Evolutionary conservation across 2,329 filamentous ascomycete genomes (phyloP).

Genomic region (Arthrobotrys megalospora): DNA sequence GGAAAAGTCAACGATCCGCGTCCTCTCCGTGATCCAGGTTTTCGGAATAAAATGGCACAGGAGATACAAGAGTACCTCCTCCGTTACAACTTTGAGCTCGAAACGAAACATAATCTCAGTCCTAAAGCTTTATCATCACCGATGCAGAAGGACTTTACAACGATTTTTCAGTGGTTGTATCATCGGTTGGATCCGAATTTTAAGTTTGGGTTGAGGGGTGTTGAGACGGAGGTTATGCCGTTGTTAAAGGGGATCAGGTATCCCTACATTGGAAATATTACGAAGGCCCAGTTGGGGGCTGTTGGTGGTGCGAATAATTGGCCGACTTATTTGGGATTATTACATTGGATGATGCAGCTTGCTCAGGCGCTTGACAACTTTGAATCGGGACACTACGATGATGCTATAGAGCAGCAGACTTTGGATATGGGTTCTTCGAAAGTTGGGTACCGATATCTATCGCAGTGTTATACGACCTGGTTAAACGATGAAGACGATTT

Average conservation of each 20-base stretch:
- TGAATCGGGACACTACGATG: conserved; percentile 82
- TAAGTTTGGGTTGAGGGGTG: conserved; percentile 86
- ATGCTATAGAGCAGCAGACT: conserved; percentile 84
- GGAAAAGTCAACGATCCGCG: conserved; percentile 78
- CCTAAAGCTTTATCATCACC: conserved; percentile 93
- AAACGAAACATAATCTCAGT: conserved; percentile 94
- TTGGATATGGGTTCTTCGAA: conserved; percentile 90
- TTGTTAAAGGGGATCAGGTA: conserved; percentile 94
- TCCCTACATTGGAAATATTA: conserved; percentile 94
- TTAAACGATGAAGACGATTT: conserved; percentile 93
- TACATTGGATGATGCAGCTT: conserved; percentile 99
- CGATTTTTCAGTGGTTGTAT: conserved; percentile 98
- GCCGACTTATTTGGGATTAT: conserved; percentile 90
- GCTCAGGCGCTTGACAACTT: conserved; percentile 94
- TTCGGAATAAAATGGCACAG: conserved; percentile 85
- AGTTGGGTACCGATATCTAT: conserved; percentile 94
- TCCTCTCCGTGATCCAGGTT: conserved; percentile 84
- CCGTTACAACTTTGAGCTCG: conserved; percentile 95
- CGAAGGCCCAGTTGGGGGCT: conserved; percentile 93
- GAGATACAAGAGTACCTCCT: conserved; percentile 93
- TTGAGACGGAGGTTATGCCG: conserved; percentile 93
- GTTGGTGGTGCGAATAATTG: conserved; percentile 93
- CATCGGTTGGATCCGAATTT: conserved; percentile 95
- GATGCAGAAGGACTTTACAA: conserved; percentile 98
- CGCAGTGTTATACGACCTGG: conserved; percentile 92